A percentile compares a stretch with the other conserved stretches of the same genome.
These are phyloP conservation scores for Exophiala aquamarina DNA, from an alignment of 2,329 filamentous ascomycete species.

Conservation along the genomic window DNA sequence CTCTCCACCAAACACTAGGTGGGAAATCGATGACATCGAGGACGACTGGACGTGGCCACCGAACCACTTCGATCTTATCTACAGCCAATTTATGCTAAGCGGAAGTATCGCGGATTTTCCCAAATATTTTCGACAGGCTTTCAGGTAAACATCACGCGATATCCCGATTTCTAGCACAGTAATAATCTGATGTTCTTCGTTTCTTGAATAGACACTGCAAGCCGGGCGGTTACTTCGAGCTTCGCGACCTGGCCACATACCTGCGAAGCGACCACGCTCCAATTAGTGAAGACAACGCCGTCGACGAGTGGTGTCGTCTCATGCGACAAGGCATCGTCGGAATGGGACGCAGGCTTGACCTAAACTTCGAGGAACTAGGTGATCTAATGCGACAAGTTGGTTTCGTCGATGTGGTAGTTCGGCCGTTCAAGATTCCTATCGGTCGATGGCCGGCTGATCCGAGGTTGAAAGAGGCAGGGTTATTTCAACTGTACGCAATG, in stretches of 20 bases:
- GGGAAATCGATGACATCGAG: conserved; percentile 32
- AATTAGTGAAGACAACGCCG: conserved; percentile 26
- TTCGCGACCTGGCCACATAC: conserved; percentile 35
- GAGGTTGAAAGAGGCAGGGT: conserved; percentile 29
- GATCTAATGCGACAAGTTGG: conserved; percentile 26
- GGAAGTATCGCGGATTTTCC: conserved; percentile 8
- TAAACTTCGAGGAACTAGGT: conserved; percentile 29
- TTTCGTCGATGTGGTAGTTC: conserved; percentile 29
- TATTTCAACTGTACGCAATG: conserved; percentile 20
- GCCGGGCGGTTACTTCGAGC: conserved; percentile 40
- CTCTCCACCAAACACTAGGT: conserved; percentile 32
- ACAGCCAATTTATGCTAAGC: conserved; percentile 26
- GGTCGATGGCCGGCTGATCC: conserved; percentile 34
- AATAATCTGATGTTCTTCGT: conserved; percentile 33
- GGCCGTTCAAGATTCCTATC: conserved; percentile 29
- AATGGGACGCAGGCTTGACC: conserved; percentile 46
- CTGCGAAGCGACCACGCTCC: conserved; percentile 28
- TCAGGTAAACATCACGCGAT: conserved; percentile 25
- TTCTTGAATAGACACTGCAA: conserved; percentile 29
- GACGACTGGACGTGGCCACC: conserved; percentile 26
- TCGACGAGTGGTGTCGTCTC: conserved; percentile 17
- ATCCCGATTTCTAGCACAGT: conserved; percentile 37
- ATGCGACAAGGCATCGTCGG: conserved; percentile 37
- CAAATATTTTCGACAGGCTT: conserved; percentile 11
- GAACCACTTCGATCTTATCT: conserved; percentile 29